Conservation (phyloP, 352 stramenopile species). For the Pythium folliculosum region DNA sequence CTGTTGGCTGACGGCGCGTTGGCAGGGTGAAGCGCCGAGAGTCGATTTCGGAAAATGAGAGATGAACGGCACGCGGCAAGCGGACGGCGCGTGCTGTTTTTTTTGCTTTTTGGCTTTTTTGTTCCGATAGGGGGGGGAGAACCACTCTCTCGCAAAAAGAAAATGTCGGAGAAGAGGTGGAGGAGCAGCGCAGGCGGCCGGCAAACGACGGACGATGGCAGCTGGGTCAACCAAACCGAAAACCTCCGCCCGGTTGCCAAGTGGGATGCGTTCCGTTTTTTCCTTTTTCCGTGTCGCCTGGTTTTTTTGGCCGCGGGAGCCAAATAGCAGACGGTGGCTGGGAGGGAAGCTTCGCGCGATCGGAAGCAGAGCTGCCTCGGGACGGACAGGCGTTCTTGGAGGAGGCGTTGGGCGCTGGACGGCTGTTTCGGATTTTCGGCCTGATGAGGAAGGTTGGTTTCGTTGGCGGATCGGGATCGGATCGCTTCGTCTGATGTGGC, state of each 20-base stretch:
- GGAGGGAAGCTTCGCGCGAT: slow-evolving; percentile 13
- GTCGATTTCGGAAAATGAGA: slow-evolving; percentile 17
- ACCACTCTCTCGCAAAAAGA: slow-evolving; percentile 9
- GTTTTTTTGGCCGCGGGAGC: slow-evolving; percentile 12
- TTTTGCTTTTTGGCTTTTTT: neutral
- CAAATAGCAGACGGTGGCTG: neutral
- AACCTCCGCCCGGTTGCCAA: neutral
- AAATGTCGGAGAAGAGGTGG: slow-evolving; percentile 13
- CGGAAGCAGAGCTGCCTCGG: neutral
- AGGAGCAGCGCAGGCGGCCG: neutral
- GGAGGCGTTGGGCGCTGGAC: neutral
- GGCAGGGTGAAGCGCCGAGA: neutral
- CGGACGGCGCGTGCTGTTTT: neutral
- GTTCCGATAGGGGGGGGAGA: neutral
- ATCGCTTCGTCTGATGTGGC: slow-evolving; percentile 21
- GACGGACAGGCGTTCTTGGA: slow-evolving; percentile 10
- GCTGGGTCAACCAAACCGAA: slow-evolving; percentile 16
- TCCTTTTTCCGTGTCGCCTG: slow-evolving; percentile 9
- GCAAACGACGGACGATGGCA: neutral
- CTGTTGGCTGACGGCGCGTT: neutral
- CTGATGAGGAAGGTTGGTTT: slow-evolving; percentile 2
- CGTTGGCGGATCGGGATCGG: neutral
- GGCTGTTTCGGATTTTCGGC: slow-evolving; percentile 19
- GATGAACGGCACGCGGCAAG: neutral
- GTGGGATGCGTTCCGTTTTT: slow-evolving; percentile 21